These are phyloP conservation scores for Aegilops bicornis DNA, from an alignment of 176 grass and related monocot species.

Conservation along the genomic window DNA sequence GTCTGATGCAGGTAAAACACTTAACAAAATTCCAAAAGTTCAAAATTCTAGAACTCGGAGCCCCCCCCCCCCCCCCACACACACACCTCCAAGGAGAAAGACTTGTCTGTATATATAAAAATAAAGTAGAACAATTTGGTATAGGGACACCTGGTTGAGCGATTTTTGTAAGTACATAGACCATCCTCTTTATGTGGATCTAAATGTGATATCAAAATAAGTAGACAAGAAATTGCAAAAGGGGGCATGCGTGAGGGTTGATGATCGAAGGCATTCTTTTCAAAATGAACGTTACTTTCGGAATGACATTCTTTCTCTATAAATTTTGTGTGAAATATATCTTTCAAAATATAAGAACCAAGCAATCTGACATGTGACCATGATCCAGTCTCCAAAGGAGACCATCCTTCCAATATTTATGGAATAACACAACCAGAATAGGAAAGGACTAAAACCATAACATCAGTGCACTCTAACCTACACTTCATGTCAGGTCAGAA, in stretches of 20 bases:
- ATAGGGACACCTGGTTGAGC: no score
- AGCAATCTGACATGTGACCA: background rate
- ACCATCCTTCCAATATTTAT: slow-evolving; percentile 4
- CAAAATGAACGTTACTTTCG: no score
- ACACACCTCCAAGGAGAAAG: no score
- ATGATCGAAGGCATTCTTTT: background rate
- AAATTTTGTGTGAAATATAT: background rate
- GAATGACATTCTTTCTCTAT: no score
- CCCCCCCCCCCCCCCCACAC: no score
- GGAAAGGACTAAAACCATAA: background rate
- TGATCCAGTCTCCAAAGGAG: background rate
- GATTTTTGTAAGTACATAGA: no score
- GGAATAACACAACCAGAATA: background rate
- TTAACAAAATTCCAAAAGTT: no score
- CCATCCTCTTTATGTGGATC: no score
- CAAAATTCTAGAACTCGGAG: no score
- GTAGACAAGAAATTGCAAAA: background rate
- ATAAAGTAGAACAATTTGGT: background rate
- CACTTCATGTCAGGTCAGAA: background rate
- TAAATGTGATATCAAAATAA: background rate
- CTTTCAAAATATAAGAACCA: slow-evolving; percentile 21
- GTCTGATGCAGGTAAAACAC: no score
- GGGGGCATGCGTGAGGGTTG: background rate
- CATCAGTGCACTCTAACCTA: background rate
- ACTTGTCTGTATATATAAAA: background rate